Evolutionary conservation across 176 grass and related monocot genomes (phyloP), one percentile per base, ranked within the genome.

Genomic region (Avena insularis): DNA sequence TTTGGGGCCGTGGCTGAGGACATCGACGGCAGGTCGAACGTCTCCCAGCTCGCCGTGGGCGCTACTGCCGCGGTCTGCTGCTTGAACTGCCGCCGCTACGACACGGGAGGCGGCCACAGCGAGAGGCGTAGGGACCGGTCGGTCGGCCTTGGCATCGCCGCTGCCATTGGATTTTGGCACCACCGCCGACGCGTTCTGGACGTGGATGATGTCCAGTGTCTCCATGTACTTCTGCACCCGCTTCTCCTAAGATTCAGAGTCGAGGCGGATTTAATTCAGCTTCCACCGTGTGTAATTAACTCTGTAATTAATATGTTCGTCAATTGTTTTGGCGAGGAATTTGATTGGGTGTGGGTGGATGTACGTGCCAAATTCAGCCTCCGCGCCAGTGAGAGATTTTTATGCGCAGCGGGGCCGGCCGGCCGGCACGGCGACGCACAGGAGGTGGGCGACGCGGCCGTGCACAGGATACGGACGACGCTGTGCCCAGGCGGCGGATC

Each of bases 191-290:
- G 81, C 75, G 84, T 96, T 98, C 85, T 98, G 96, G 63, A 85
- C 77, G 66, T 87, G 92, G 81, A 99, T 91, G 19, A 68, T 89
- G 88, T 99, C 97, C 60, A 99, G 87, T 66, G 83, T 84, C 86
- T 96, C 97, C 19, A 99, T 92, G 83, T 96, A 89, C 47, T 96
- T 99, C 85, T 99, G 97, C 89, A 96, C 90, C 82, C 92, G 87
- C 83, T 91, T 91, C 83, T 94, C 94, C 97, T 99, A 86, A 43
- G 5, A 27, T 11, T 3, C 10, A 71, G 38, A 23, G 54, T 55
- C 71, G 70, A 38, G 58, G 0, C 36, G 46, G 45, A 51, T 82
- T 86, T 31, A 76, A 27, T 27, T 4, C 27, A 33, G 27, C 7
- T 16, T 5, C 17, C 15, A 25, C 47, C 10, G 36, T 4, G 59